A percentile compares a stretch with the other conserved stretches of the same genome.
Conservation (phyloP, 2,329 filamentous ascomycete species). For the Beauveria sp. region DNA sequence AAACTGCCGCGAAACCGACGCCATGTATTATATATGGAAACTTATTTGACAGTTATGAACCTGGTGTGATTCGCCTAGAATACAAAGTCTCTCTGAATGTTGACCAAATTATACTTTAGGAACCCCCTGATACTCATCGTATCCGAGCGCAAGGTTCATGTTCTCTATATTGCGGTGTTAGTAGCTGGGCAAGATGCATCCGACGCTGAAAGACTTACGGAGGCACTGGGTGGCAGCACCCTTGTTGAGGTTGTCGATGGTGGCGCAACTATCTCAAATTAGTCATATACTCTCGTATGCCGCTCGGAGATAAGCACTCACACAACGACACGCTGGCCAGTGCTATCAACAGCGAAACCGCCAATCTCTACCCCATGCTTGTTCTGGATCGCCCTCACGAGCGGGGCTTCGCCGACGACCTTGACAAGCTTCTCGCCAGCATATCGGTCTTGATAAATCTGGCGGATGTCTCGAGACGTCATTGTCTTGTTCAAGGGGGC, state of each 20-base stretch:
- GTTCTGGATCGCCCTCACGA: constrained; percentile 75
- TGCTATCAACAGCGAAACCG: constrained; percentile 86
- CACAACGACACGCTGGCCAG: constrained; percentile 86
- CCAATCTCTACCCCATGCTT: constrained; percentile 91
- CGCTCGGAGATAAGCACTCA: neutral
- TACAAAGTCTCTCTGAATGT: too few relatives aligned
- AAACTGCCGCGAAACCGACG: too few relatives aligned
- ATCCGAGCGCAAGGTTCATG: constrained; percentile 11
- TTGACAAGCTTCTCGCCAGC: constrained; percentile 94
- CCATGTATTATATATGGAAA: too few relatives aligned
- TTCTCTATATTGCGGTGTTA: constrained; percentile 7
- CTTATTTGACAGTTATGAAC: too few relatives aligned
- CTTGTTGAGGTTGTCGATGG: constrained; percentile 91
- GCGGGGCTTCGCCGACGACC: constrained; percentile 78
- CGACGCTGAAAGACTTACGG: constrained; percentile 49
- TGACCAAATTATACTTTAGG: neutral
- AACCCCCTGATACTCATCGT: constrained; percentile 8
- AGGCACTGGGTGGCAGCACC: constrained; percentile 88
- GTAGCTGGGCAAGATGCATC: neutral
- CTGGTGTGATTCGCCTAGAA: neutral
- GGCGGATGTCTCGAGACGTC: constrained; percentile 84
- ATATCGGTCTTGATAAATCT: constrained; percentile 93
- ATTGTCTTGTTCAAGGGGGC: constrained; percentile 81
- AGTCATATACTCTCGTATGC: neutral
- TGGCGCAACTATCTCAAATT: constrained; percentile 50